phyloP scores from a whole-genome alignment of 768 basidiomycete species.

The Boletus reticuloceps region DNA sequence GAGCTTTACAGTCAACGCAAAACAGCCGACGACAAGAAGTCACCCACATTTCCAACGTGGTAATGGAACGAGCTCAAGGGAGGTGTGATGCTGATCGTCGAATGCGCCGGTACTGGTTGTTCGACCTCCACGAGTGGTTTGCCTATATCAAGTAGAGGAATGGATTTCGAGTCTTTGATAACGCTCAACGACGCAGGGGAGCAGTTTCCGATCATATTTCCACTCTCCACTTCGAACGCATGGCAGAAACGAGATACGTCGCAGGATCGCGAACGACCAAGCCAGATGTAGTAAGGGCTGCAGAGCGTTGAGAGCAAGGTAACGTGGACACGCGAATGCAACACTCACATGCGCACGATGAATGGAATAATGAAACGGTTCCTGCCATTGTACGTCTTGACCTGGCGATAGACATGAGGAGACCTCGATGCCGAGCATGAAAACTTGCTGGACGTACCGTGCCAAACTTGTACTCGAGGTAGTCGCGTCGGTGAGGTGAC shows the following conservation, averaged over 20 bases:
- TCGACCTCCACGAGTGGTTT: slow-evolving; percentile 33
- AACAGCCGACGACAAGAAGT: neutral
- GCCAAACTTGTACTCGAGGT: slow-evolving; percentile 77
- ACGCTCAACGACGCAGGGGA: slow-evolving; percentile 38
- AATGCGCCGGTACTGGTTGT: slow-evolving; percentile 16
- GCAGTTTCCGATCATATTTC: slow-evolving; percentile 53
- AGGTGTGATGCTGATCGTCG: slow-evolving; percentile 48
- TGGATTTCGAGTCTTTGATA: slow-evolving; percentile 34
- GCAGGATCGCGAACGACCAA: slow-evolving; percentile 63
- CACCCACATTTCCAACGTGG: slow-evolving; percentile 46
- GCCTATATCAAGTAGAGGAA: slow-evolving; percentile 43
- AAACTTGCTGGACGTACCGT: slow-evolving; percentile 42
- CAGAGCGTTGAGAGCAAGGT: neutral
- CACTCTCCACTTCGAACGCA: slow-evolving; percentile 62
- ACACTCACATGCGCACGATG: slow-evolving; percentile 57
- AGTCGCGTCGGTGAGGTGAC: slow-evolving; percentile 59
- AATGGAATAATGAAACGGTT: slow-evolving; percentile 68
- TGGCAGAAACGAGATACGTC: slow-evolving; percentile 55
- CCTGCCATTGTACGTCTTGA: slow-evolving; percentile 70
- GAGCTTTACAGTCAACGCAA: neutral
- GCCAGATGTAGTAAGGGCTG: slow-evolving; percentile 73
- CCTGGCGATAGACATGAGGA: slow-evolving; percentile 23
- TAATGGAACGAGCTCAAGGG: slow-evolving; percentile 66
- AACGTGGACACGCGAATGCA: neutral
- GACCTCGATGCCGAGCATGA: neutral